Evolutionary conservation across 2,329 filamentous ascomycete genomes (phyloP).

Genomic region (Aulographum hederae): DNA sequence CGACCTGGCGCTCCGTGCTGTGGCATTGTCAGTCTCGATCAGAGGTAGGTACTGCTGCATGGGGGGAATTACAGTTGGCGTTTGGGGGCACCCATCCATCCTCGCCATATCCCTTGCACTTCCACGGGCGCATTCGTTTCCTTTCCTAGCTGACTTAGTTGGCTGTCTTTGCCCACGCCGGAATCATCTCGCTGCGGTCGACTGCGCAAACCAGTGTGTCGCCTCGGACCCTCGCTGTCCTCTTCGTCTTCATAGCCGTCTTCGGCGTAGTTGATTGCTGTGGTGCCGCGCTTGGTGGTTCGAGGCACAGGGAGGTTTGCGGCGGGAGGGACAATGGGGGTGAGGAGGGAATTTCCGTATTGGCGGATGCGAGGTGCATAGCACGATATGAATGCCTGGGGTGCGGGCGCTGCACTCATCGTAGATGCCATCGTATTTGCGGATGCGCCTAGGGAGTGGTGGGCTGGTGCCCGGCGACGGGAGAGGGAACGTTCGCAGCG

Average conservation of each 20-base stretch:
- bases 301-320: constrained; percentile 51
- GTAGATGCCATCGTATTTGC: too few species aligned
- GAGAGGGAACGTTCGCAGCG: too few species aligned
- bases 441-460: too few species aligned
- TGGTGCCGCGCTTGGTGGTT: constrained; percentile 94
- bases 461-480: too few species aligned
- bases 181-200: constrained; percentile 42
- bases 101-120: constrained; percentile 78
- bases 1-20: constrained; percentile 41
- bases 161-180: constrained; percentile 22
- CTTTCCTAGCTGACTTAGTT: constrained; percentile 64
- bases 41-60: not conserved
- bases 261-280: constrained; percentile 93
- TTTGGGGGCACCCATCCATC: constrained; percentile 73
- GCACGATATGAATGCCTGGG: constrained; percentile 77
- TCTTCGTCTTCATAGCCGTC: constrained; percentile 81
- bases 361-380: constrained; percentile 80
- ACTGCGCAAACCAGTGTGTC: constrained; percentile 67
- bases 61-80: constrained; percentile 27
- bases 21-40: not conserved
- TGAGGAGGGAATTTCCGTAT: constrained; percentile 82
- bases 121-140: constrained; percentile 63
- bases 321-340: constrained; percentile 59
- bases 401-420: too few species aligned
- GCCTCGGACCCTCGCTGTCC: constrained; percentile 49